phyloP scores from a whole-genome alignment of 2,329 filamentous ascomycete genomes.

The Pseudonectria buxi region DNA sequence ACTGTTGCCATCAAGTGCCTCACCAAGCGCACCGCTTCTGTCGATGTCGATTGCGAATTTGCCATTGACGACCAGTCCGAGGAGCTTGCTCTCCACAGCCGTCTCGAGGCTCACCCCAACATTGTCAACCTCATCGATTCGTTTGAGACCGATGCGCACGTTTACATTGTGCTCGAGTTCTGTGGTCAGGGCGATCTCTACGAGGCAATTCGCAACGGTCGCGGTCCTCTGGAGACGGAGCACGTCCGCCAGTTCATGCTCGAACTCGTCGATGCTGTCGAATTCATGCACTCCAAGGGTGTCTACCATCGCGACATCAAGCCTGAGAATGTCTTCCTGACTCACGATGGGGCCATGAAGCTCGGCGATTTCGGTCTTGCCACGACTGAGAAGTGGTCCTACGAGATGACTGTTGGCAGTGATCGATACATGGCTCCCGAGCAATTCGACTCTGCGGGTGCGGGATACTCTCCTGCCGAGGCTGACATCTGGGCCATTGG shows the following conservation, averaged over 20 bases:
- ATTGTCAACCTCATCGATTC: conserved; percentile 88
- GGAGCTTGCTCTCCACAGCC: conserved; percentile 72
- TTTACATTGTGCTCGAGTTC: conserved; percentile 91
- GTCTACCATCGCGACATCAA: conserved; percentile 98
- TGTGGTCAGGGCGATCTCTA: conserved; percentile 94
- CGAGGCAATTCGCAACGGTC: conserved; percentile 86
- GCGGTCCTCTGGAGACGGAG: conserved; percentile 87
- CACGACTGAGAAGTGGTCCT: conserved; percentile 82
- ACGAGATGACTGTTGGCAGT: conserved; percentile 89
- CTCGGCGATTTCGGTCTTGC: conserved; percentile 94
- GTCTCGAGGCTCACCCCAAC: conserved; percentile 74
- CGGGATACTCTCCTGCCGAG: conserved; percentile 85
- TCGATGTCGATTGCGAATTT: conserved; percentile 55
- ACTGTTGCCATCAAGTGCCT: conserved; percentile 94
- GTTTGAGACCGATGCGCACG: conserved; percentile 86
- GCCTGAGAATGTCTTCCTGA: conserved; percentile 97
- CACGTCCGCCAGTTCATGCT: conserved; percentile 98
- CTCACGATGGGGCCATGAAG: conserved; percentile 82
- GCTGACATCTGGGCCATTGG: conserved; percentile 97
- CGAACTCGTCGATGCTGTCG: conserved; percentile 81
- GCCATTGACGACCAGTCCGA: conserved; percentile 77
- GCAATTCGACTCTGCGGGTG: conserved; percentile 83
- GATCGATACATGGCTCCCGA: conserved; percentile 99
- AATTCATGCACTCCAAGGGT: conserved; percentile 83
- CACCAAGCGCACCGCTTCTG: conserved; percentile 67